Evolutionary conservation across 192 early-diverging fungal genomes (phyloP), one percentile per base, ranked within the genome.

Genomic region (Podila horticola): DNA sequence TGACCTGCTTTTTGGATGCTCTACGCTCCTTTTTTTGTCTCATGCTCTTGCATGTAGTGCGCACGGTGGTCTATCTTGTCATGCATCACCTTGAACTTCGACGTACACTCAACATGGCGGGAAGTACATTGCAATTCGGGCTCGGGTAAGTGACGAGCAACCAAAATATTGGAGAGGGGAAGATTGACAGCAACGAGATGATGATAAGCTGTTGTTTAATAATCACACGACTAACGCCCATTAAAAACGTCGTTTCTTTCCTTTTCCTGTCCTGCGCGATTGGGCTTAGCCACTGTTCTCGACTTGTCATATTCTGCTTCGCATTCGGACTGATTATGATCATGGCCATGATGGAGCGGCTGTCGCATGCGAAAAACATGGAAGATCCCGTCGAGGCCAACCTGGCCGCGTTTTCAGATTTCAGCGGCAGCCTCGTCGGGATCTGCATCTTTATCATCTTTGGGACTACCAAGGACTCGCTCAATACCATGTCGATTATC

Each of bases 381-480:
- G 33, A 76, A 17, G 28, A 66, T 24, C 17, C 45, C 8, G 13
- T 6, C 17, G 20, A 64, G n/a, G 51, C 4, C 52, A n/a, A 67
- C 0, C 34, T 67, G 5, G 36, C 26, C 20, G 30, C 63, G 24
- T 49, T 28, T 28, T 72, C 76, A 11, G 70, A 79, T 24, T 72
- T 68, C 20, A 79, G 76, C 33, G 76, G 76, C 12, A 67, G 66
- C 31, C 48, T 79, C 12, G 20, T 72, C 10, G 76, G 34, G 0
- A 67, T 58, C 28, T 58, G 51, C 3, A 36, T 81, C 9, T 81
- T 81, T 49, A 11, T 67, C 24, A 58, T 73, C 20, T 81, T 73
- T 62, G 77, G 77, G 29, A 73, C 77, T 0, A 81, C 77, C 17
- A 50, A 26, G 20, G 71, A 73, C 12, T 62, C 77, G 0, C 24